Evolutionary conservation across 768 basidiomycete species (phyloP), one percentile per base, ranked within the genome.

Genomic region (Leccinum broughii): DNA sequence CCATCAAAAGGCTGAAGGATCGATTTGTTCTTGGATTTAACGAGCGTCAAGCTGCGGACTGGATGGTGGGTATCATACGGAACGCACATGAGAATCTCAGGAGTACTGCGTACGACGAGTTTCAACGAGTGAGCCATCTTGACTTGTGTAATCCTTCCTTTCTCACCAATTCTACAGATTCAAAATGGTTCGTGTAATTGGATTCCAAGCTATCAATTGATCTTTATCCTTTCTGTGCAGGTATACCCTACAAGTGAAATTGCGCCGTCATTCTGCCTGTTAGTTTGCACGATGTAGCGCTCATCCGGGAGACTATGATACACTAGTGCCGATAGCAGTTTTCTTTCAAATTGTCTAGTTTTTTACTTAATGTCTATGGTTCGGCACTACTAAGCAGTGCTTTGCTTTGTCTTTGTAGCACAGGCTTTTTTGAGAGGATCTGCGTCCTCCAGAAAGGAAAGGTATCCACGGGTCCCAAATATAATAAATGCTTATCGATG

Each of bases 31-130:
- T 90, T 34, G 84, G 87, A 24, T 72, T 96, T 56, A 89, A 84
- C 57, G 97, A 99, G 69, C 82, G 92, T 51, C 90, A 93, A 61
- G 97, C 96, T 10, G 96, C 95, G 0, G 93, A 96, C 49, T 95
- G 83, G 75, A 98, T 98, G 95, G 83, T 92, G 81, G 79, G 85
- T 15, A 80, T 93, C 41, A 87, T 98, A 52, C 85, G 85, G 62
- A 95, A 98, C 69, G 97, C 97, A 1, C 91, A 95, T 68, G 95
- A 98, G 77, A 98, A 98, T 71, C 83, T 93, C 58, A 81, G 96
- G 66, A 94, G 92, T 69, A 94, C 90, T 7, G 90, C 90, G 0
- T 98, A 99, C 68, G 97, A 98, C 69, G 93, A 95, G 70, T 99
- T 96, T 78, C 95, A 97, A 76, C 77, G 91, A 73, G 91, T 92